Evolutionary conservation across 2,329 filamentous ascomycete genomes (phyloP), one percentile per base, ranked within the genome.

Genomic region (Neofusicoccum kwambonambiense): DNA sequence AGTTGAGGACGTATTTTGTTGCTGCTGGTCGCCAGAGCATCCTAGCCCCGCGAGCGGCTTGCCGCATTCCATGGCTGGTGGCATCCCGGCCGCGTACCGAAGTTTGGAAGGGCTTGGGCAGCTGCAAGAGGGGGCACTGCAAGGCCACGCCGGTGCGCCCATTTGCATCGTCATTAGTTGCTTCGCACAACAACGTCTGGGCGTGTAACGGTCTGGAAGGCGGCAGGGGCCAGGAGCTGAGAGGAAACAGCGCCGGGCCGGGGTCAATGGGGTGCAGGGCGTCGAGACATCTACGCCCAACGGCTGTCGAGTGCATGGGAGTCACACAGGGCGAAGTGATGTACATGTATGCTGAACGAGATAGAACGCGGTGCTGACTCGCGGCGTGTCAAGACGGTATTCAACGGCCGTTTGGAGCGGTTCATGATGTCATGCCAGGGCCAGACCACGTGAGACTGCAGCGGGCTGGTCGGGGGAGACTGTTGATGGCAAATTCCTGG

Each of bases 131-230:
- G 12, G 17, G 12, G 17, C 22, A 45, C 60, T 54, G 60, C 61
- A 63, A 63, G 61, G 61, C 61, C 27, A 51, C 39, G 60, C 44
- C 35, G 9, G 17, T 12, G 17, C 44, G 34, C 19, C 47, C 44
- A 35, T 63, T 54, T 51, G 15, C 57, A 49, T 50, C 22, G 57
- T 41, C 60, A 62, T 17, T 54, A 15, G 22, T 4, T 37, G 41
- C 49, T 64, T 56, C 37, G 27, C 61, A 61, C 63, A 65, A 61
- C 37, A 65, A 65, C 63, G 63, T 49, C 63, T 22, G 31, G 31
- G 56, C 56, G 54, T 65, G 63, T 57, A 65, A 65, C 63, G 62
- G 39, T 51, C 62, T 58, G 62, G 45, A 57, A 52, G 27, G 50
- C 61, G 49, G 61, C 61, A 64, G 61, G 27, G 56, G 42, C 56